phyloP scores from a whole-genome alignment of 2,329 filamentous ascomycete species.

The Botrytis squamosa region DNA sequence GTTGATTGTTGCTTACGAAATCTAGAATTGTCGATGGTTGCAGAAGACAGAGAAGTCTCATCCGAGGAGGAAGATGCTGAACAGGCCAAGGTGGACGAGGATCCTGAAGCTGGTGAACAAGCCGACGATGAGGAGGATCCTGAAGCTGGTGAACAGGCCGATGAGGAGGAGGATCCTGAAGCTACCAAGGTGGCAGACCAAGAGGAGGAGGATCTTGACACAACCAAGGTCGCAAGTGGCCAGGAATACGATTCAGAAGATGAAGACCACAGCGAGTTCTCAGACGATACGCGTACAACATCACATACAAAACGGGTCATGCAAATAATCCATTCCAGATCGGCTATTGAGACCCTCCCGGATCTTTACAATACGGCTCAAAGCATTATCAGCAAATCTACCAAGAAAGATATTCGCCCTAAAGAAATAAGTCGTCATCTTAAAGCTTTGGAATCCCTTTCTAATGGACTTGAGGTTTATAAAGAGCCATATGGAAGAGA shows the following conservation, averaged over 20 bases:
- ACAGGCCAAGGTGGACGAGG: neutral
- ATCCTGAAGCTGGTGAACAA: neutral
- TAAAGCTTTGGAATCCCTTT: slow-evolving; percentile 33
- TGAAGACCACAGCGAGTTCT: slow-evolving; percentile 20
- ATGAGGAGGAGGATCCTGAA: slow-evolving; percentile 20
- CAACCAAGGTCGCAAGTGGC: slow-evolving; percentile 7
- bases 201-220: slow-evolving; percentile 19
- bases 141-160: neutral
- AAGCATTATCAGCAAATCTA: slow-evolving; percentile 42
- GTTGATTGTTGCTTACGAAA: slow-evolving; percentile 19
- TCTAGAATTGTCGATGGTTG: slow-evolving; percentile 35
- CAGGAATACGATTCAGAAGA: neutral
- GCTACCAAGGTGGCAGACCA: slow-evolving; percentile 19
- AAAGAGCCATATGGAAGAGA: slow-evolving; percentile 26
- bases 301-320: slow-evolving; percentile 31
- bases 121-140: neutral
- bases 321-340: slow-evolving; percentile 38
- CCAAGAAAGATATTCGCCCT: slow-evolving; percentile 31
- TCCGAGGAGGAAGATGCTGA: neutral
- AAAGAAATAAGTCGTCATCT: slow-evolving; percentile 34
- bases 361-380: slow-evolving; percentile 41
- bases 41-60: slow-evolving; percentile 27
- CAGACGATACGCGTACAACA: slow-evolving; percentile 33
- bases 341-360: slow-evolving; percentile 43
- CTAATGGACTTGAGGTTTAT: slow-evolving; percentile 23